Conservation (phyloP, 164 flowering plant species). For the Taxillus chinensis region DNA sequence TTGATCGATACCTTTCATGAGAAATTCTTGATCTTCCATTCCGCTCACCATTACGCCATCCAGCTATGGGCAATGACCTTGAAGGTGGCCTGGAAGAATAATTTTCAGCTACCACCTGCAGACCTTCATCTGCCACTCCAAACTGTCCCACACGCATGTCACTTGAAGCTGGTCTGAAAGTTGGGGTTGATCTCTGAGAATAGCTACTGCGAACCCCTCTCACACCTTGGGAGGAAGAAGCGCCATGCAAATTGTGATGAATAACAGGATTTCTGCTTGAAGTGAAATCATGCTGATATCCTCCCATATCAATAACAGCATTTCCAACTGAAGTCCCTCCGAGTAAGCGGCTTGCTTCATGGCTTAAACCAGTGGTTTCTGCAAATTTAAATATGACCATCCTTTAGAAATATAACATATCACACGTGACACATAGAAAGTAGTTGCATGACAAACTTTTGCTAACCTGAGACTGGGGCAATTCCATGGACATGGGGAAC, state of each 20-base stretch:
- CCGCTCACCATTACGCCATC: constrained; percentile 40
- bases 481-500: constrained; percentile 29
- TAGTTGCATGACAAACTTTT: not conserved
- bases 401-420: not conserved
- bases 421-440: not conserved
- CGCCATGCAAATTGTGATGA: constrained; percentile 17
- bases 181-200: constrained; percentile 30
- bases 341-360: constrained; percentile 18
- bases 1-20: constrained; percentile 29
- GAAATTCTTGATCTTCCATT: constrained; percentile 33
- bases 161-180: constrained; percentile 30
- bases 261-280: constrained; percentile 19
- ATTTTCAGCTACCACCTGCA: constrained; percentile 25
- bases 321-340: constrained; percentile 19
- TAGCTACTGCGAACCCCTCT: constrained; percentile 36
- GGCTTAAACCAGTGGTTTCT: constrained; percentile 26
- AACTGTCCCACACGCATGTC: constrained; percentile 22
- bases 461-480: constrained; percentile 28
- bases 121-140: constrained; percentile 26
- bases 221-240: constrained; percentile 22
- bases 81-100: constrained; percentile 33
- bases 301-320: constrained; percentile 22
- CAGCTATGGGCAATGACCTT: constrained; percentile 24
- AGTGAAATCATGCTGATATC: constrained; percentile 21
- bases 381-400: constrained; percentile 11